phyloP scores from a whole-genome alignment of 352 stramenopile species.

The Globisporangium emineosum region DNA sequence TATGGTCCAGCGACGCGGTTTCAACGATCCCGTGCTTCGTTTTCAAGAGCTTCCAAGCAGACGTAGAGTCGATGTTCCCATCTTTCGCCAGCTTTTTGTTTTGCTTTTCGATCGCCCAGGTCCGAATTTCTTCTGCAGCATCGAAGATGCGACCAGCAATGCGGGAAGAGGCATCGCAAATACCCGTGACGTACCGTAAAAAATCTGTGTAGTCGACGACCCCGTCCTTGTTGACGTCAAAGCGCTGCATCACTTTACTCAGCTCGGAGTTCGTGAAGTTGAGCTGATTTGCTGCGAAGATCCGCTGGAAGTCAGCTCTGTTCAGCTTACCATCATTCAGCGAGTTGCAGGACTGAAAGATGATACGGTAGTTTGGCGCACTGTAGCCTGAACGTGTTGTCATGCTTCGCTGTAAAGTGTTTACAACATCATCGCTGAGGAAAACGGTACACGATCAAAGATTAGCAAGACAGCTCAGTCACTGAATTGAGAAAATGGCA shows the following conservation, averaged over 20 bases:
- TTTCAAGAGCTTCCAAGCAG: constrained; percentile 69
- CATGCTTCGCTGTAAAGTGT: constrained; percentile 60
- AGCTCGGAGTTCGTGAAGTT: constrained; percentile 71
- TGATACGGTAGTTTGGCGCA: constrained; percentile 65
- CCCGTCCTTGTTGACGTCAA: constrained; percentile 75
- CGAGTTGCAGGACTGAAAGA: constrained; percentile 78
- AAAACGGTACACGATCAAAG: constrained; percentile 1
- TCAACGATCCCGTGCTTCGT: constrained; percentile 55
- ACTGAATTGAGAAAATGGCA: not conserved
- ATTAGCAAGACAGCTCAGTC: not conserved
- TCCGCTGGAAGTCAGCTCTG: constrained; percentile 66
- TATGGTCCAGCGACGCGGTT: constrained; percentile 48
- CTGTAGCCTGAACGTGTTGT: constrained; percentile 58
- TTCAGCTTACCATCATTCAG: constrained; percentile 64
- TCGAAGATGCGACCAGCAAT: constrained; percentile 51
- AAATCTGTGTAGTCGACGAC: constrained; percentile 81
- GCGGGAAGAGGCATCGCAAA: constrained; percentile 61
- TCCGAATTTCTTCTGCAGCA: constrained; percentile 60
- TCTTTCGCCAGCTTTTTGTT: constrained; percentile 76
- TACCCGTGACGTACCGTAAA: constrained; percentile 69
- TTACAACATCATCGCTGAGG: constrained; percentile 65
- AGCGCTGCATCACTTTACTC: constrained; percentile 76
- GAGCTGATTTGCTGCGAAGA: constrained; percentile 65
- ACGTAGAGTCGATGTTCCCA: constrained; percentile 71
- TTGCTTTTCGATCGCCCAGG: constrained; percentile 72